Conservation (phyloP, 345 rosid genomes). For the Populus simonii region DNA sequence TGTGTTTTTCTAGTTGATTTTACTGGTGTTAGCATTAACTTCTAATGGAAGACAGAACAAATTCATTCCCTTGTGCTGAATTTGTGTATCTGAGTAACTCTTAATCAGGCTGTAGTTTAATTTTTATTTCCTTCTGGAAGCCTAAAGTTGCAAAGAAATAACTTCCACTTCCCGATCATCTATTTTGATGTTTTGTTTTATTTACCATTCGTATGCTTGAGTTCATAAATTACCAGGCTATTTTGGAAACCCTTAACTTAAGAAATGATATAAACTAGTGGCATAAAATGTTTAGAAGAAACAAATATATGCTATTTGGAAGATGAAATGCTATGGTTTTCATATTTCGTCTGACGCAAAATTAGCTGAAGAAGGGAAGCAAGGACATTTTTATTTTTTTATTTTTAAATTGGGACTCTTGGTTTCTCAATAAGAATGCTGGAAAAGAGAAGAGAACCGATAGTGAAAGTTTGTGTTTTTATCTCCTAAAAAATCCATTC, state of each 20-base stretch:
- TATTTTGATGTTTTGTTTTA: not conserved
- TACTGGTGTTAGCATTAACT: not conserved
- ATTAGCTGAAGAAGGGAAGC: not conserved
- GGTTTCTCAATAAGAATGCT: not conserved
- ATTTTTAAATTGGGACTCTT: not conserved
- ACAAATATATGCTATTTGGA: not conserved
- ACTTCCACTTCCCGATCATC: not conserved
- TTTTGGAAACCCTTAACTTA: not conserved
- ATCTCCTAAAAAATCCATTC: not conserved
- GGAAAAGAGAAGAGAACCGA: not conserved
- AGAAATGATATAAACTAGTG: not conserved
- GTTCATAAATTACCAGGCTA: not conserved
- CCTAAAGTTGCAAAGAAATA: not conserved
- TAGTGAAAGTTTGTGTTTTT: not conserved
- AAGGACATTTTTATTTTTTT: no score
- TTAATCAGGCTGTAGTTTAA: not conserved
- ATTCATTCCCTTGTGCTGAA: not conserved
- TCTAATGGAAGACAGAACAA: not conserved
- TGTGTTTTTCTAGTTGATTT: not conserved
- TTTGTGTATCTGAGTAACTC: not conserved
- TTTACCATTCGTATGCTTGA: not conserved
- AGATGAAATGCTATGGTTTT: not conserved
- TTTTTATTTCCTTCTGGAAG: not conserved
- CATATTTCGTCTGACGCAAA: not conserved
- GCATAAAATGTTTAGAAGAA: not conserved